Conservation (phyloP, 2,329 filamentous ascomycete species). For the Colletotrichum eremochloae region DNA sequence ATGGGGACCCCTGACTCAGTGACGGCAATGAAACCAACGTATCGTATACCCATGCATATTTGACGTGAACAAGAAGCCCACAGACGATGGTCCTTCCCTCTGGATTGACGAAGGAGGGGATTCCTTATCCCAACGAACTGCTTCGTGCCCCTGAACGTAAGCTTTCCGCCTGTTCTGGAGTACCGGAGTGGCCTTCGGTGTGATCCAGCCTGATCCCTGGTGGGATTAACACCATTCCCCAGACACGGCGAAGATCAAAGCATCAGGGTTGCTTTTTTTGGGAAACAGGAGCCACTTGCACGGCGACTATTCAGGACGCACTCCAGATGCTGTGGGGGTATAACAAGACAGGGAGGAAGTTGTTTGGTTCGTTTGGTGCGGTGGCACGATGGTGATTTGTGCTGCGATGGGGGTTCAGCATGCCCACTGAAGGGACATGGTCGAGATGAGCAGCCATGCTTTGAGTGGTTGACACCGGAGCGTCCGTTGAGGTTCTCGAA, state of each 20-base stretch:
- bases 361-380: neutral
- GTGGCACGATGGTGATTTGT: neutral
- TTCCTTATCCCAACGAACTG: neutral
- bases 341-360: neutral
- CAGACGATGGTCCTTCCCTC: neutral
- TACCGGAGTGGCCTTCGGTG: neutral
- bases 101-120: neutral
- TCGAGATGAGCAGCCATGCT: neutral
- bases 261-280: neutral
- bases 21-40: neutral
- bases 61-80: neutral
- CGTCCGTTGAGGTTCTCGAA: neutral
- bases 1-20: neutral
- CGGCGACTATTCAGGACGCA: neutral
- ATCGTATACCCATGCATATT: neutral
- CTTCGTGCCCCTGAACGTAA: neutral
- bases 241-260: neutral
- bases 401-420: neutral
- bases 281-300: neutral
- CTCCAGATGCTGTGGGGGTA: neutral
- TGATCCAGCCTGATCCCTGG: neutral
- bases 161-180: neutral
- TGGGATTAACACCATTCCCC: neutral
- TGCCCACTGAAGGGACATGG: neutral
- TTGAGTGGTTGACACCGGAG: too few relatives aligned